Percentiles rank a stretch among this genome's conserved stretches.
These are phyloP conservation scores for Dictyostelium firmibasis DNA, from an alignment of 78 protist genomes.

Conservation along the genomic window DNA sequence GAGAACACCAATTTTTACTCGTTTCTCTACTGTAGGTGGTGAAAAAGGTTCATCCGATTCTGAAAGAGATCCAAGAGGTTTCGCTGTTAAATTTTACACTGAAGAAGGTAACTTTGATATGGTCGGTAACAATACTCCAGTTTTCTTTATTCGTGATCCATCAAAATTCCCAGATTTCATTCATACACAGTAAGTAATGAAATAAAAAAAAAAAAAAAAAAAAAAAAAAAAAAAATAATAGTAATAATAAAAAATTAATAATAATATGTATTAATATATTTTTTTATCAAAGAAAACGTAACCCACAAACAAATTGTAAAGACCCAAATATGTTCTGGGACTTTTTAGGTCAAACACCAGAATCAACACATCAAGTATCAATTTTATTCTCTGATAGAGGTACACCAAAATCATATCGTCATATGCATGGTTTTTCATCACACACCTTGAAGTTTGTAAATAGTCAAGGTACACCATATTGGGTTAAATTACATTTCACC, in stretches of 20 bases:
- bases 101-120: constrained; percentile 79
- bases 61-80: constrained; percentile 73
- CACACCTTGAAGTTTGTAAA: constrained; percentile 88
- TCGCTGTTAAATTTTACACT: constrained; percentile 87
- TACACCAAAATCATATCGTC: constrained; percentile 87
- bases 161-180: constrained; percentile 83
- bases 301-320: constrained; percentile 83
- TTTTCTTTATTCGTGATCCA: constrained; percentile 82
- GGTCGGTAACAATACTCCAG: constrained; percentile 80
- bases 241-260: not conserved
- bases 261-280: not conserved
- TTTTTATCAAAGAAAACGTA: constrained; percentile 68
- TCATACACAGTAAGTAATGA: constrained; percentile 80
- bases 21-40: constrained; percentile 80
- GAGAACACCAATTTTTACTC: constrained; percentile 47
- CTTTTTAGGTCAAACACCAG: constrained; percentile 86
- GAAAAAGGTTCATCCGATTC: constrained; percentile 81
- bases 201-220: too few relatives aligned
- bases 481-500: constrained; percentile 85
- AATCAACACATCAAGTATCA: constrained; percentile 87
- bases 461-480: constrained; percentile 58
- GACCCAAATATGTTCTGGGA: constrained; percentile 88
- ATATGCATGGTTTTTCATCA: constrained; percentile 87
- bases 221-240: not conserved
- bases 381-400: constrained; percentile 83